A percentile compares a stretch with the other conserved stretches of the same genome.
These are phyloP conservation scores for Pseudogymnoascus sp. DNA, from an alignment of 2,329 filamentous ascomycete species.

Conservation along the genomic window DNA sequence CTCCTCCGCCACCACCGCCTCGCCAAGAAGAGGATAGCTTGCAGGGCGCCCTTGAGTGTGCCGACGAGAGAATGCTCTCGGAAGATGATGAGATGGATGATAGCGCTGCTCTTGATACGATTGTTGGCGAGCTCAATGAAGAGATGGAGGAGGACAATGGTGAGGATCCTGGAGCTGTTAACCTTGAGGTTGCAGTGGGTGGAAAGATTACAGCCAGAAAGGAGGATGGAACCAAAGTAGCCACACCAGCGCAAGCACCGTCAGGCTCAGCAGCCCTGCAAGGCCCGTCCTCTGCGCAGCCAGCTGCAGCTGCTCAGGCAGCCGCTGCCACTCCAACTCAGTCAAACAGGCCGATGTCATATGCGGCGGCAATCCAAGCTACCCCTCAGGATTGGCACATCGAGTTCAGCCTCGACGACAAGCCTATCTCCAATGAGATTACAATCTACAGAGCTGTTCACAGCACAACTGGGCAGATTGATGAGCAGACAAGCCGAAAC, in stretches of 20 bases:
- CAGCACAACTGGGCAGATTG: constrained; percentile 41
- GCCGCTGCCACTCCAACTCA: constrained; percentile 35
- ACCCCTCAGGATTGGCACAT: constrained; percentile 93
- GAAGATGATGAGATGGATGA: constrained; percentile 64
- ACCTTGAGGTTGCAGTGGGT: constrained; percentile 76
- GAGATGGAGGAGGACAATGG: constrained; percentile 65
- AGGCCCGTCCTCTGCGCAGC: constrained; percentile 33
- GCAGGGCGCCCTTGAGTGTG: constrained; percentile 75
- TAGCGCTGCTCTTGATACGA: constrained; percentile 64
- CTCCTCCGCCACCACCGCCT: constrained; percentile 42
- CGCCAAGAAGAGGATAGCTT: constrained; percentile 52
- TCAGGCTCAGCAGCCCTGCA: constrained; percentile 36
- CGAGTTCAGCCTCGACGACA: constrained; percentile 81
- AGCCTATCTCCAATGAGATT: constrained; percentile 79
- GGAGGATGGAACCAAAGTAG: constrained; percentile 80
- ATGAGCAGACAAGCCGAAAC: constrained; percentile 63
- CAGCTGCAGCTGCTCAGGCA: constrained; percentile 25
- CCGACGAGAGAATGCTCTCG: constrained; percentile 78
- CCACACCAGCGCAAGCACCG: constrained; percentile 63
- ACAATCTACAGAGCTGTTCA: constrained; percentile 95
- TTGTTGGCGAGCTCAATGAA: constrained; percentile 85
- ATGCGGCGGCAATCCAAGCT: constrained; percentile 74
- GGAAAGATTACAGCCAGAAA: constrained; percentile 86
- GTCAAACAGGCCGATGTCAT: constrained; percentile 64
- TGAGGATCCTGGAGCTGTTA: constrained; percentile 81